These are phyloP conservation scores for Pythium brachiatum DNA, from an alignment of 352 stramenopile species.

Conservation along the genomic window DNA sequence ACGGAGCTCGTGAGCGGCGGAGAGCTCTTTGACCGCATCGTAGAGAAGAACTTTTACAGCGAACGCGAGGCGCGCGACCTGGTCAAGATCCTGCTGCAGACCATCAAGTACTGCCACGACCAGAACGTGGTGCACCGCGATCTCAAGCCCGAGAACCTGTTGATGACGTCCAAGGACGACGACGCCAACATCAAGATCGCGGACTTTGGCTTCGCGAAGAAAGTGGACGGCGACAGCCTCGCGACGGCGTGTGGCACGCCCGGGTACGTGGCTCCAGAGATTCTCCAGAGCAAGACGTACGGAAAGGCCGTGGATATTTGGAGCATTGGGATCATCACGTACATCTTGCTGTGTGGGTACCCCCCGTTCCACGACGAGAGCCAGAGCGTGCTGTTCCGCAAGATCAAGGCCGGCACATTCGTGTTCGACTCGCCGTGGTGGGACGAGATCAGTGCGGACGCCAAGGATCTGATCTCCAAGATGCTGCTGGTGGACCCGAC, in stretches of 20 bases:
- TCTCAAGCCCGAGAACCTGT: slow-evolving; percentile 86
- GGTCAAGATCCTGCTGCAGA: slow-evolving; percentile 74
- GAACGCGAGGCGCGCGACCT: slow-evolving; percentile 77
- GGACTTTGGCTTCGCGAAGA: slow-evolving; percentile 85
- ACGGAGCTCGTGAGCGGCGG: slow-evolving; percentile 94
- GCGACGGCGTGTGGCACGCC: slow-evolving; percentile 72
- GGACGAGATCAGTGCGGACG: slow-evolving; percentile 68
- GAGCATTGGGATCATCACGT: slow-evolving; percentile 90
- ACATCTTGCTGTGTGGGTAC: slow-evolving; percentile 84
- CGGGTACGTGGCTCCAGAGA: slow-evolving; percentile 80
- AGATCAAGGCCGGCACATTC: slow-evolving; percentile 70
- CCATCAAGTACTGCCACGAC: slow-evolving; percentile 85
- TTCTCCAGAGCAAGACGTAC: slow-evolving; percentile 69
- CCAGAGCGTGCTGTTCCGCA: slow-evolving; percentile 72
- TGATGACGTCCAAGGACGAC: slow-evolving; percentile 69
- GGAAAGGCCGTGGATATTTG: slow-evolving; percentile 86
- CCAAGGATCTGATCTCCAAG: slow-evolving; percentile 88
- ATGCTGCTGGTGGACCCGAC: slow-evolving; percentile 87
- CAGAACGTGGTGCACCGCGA: slow-evolving; percentile 83
- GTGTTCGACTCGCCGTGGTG: slow-evolving; percentile 83
- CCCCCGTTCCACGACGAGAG: slow-evolving; percentile 91
- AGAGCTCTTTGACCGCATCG: slow-evolving; percentile 86
- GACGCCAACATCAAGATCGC: slow-evolving; percentile 82
- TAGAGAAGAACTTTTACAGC: slow-evolving; percentile 87
- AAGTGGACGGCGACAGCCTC: slow-evolving; percentile 53